Percentiles rank a stretch among this genome's conserved stretches.
Conservation (phyloP, 805 yeast genomes). For the Saturnispora quitensis region DNA sequence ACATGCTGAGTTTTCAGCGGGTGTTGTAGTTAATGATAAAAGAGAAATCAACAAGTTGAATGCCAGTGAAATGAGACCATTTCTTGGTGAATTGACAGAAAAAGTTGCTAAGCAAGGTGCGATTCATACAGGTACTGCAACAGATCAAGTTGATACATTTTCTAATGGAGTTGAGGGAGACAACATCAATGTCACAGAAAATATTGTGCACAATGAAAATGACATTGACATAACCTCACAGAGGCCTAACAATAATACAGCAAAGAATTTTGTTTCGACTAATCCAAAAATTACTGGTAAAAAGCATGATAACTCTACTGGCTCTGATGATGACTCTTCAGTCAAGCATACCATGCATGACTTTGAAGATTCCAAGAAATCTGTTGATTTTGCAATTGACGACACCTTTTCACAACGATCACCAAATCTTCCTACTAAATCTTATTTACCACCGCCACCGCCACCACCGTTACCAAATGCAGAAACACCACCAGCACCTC, state of each 20-base stretch:
- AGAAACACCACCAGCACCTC: slow-evolving; percentile 19
- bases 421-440: not conserved
- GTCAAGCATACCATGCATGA: too few species aligned
- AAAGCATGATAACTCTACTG: not conserved
- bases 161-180: not conserved
- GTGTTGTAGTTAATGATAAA: slow-evolving; percentile 7
- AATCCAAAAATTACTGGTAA: not conserved
- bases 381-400: too few species aligned
- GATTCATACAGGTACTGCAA: slow-evolving; percentile 13
- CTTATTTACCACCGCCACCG: not conserved
- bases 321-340: not conserved
- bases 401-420: too few species aligned
- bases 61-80: slow-evolving; percentile 27
- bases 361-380: too few species aligned
- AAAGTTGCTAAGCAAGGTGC: slow-evolving; percentile 39
- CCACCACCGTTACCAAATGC: slow-evolving; percentile 13
- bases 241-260: not conserved
- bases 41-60: slow-evolving; percentile 4
- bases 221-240: not conserved
- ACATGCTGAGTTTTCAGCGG: slow-evolving; percentile 15
- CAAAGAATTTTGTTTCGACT: not conserved
- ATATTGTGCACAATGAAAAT: not conserved
- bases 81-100: slow-evolving; percentile 43
- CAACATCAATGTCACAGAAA: not conserved
- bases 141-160: not conserved